Evolutionary conservation across 768 basidiomycete species (phyloP).

Genomic region (Lactarius hatsudake): DNA sequence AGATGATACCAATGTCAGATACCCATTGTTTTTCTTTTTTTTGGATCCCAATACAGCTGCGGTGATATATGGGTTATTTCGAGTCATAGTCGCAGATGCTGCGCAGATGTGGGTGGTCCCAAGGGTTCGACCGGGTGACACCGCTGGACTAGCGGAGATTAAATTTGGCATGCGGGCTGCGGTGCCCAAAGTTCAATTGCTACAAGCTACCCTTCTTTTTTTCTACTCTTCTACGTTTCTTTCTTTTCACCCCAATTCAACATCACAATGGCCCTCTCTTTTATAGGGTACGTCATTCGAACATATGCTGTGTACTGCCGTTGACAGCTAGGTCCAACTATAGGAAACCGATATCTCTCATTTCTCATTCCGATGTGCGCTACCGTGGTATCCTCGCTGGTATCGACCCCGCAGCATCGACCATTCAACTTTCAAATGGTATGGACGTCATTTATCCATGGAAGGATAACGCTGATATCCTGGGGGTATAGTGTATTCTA

Average conservation of each 20-base stretch:
- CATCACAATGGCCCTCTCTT: conserved; percentile 27
- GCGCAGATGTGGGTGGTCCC: no score
- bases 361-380: conserved; percentile 88
- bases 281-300: conserved; percentile 24
- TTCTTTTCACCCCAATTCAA: conserved; percentile 5
- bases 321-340: not conserved
- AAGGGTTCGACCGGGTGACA: not conserved
- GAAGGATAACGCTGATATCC: not conserved
- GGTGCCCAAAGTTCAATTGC: not conserved
- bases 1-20: conserved; percentile 24
- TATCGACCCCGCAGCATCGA: conserved; percentile 81
- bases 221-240: conserved; percentile 3
- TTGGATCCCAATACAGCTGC: conserved; percentile 9
- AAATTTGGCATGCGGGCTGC: not conserved
- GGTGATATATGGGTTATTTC: not conserved
- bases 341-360: conserved; percentile 86
- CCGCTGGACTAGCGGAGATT: not conserved
- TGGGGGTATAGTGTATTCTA: conserved; percentile 59
- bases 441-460: conserved; percentile 24
- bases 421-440: conserved; percentile 89
- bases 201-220: not conserved
- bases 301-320: not conserved
- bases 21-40: conserved; percentile 16
- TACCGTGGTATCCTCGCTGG: conserved; percentile 86
- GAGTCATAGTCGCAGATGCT: not conserved